Evolutionary conservation across 495 filamentous ascomycete genomes (phyloP).

Genomic region (Penicillium nucicola): DNA sequence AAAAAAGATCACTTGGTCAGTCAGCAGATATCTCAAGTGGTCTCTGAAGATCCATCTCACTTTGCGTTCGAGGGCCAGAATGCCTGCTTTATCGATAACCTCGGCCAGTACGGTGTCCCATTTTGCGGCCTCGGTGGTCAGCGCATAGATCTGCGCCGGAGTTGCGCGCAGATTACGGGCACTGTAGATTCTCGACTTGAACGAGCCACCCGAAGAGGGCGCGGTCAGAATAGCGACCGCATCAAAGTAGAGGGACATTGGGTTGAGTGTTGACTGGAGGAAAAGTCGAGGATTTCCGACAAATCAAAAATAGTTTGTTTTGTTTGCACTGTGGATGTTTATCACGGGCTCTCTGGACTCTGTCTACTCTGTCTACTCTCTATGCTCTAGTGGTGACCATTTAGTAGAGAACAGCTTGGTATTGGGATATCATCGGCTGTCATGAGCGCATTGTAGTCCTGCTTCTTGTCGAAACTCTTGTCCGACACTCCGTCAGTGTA

Average conservation of each 20-base stretch:
- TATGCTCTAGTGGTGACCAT: too few relatives aligned
- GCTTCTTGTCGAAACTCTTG: too few relatives aligned
- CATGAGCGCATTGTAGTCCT: too few relatives aligned
- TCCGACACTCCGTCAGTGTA: too few relatives aligned
- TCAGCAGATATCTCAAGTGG: constrained; percentile 29
- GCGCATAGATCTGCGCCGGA: constrained; percentile 79
- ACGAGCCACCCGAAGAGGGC: constrained; percentile 64
- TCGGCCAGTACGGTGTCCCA: constrained; percentile 84
- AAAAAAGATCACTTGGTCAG: constrained; percentile 37
- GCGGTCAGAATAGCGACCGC: constrained; percentile 69
- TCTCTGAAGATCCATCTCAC: constrained; percentile 37
- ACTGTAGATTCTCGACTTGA: constrained; percentile 76
- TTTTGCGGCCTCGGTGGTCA: constrained; percentile 82
- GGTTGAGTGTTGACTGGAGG: neutral
- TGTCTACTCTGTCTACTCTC: too few relatives aligned
- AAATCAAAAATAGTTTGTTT: constrained; percentile 3
- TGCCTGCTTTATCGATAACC: constrained; percentile 71
- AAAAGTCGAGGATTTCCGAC: constrained; percentile 9
- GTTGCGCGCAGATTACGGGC: constrained; percentile 65
- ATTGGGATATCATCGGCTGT: too few relatives aligned
- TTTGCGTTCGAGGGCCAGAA: constrained; percentile 76
- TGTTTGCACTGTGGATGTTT: constrained; percentile 35
- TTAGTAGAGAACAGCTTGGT: too few relatives aligned
- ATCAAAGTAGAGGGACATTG: constrained; percentile 96
- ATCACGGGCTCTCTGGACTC: too few relatives aligned